Percentiles rank a stretch among this genome's conserved stretches.
These are phyloP conservation scores for Dendrobium chrysotoxum DNA, from an alignment of 106 monocot genomes.

Conservation along the genomic window DNA sequence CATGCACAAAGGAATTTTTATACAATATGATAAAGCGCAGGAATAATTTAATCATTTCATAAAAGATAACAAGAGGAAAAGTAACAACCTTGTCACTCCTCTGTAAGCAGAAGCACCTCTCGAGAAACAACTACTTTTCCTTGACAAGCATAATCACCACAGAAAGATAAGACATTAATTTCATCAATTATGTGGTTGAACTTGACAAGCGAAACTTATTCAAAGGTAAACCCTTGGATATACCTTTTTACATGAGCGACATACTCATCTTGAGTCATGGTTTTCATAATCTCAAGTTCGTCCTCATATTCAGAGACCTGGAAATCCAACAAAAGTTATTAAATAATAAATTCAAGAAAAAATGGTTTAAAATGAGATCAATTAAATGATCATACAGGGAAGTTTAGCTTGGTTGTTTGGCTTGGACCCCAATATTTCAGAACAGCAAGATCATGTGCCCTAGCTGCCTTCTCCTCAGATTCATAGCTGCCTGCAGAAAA, in stretches of 20 bases:
- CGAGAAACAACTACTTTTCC: constrained; percentile 62
- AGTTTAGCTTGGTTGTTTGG: constrained; percentile 48
- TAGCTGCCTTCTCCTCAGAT: constrained; percentile 61
- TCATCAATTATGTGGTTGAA: not conserved
- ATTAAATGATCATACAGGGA: constrained; percentile 30
- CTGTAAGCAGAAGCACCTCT: constrained; percentile 61
- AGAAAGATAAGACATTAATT: not conserved
- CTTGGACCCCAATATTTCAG: constrained; percentile 57
- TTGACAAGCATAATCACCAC: constrained; percentile 9
- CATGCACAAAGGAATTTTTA: not conserved
- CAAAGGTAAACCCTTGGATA: not conserved
- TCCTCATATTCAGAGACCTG: constrained; percentile 57
- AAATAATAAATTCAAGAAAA: not conserved
- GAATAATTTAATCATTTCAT: not conserved
- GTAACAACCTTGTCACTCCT: constrained; percentile 53
- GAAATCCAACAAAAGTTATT: not conserved
- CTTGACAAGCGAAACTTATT: not conserved
- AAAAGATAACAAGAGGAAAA: not conserved
- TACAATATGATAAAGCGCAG: not conserved
- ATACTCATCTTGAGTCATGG: constrained; percentile 62
- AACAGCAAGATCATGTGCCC: constrained; percentile 68
- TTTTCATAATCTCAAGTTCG: constrained; percentile 51
- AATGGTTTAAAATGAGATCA: not conserved
- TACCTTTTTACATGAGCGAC: constrained; percentile 60
- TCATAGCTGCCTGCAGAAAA: constrained; percentile 49